Percentiles rank a stretch among this genome's conserved stretches.
These are phyloP conservation scores for Clavulina sp. DNA, from an alignment of 768 basidiomycete genomes.

Conservation along the genomic window DNA sequence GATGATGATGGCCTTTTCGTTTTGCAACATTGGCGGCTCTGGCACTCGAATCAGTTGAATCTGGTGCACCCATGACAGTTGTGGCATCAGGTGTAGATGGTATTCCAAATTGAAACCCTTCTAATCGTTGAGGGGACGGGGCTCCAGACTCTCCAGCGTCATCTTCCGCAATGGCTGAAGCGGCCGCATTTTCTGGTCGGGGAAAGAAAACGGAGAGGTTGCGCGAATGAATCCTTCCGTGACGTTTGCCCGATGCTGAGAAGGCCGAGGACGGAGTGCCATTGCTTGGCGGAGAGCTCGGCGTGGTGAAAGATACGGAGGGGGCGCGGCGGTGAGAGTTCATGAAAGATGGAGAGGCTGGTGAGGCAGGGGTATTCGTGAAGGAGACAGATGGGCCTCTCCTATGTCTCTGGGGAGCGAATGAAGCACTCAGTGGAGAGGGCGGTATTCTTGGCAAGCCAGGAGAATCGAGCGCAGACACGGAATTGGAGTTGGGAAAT, in stretches of 20 bases:
- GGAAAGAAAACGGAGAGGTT: constrained; percentile 90
- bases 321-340: background rate
- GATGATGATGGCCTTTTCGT: constrained; percentile 71
- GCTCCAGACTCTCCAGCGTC: constrained; percentile 37
- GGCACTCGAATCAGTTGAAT: background rate
- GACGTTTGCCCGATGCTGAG: constrained; percentile 15
- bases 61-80: background rate
- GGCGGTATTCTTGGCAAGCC: background rate
- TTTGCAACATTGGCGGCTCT: constrained; percentile 16
- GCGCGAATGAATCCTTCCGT: constrained; percentile 69
- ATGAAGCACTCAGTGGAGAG: background rate
- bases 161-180: constrained; percentile 45
- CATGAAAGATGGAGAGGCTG: background rate
- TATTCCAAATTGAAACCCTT: background rate
- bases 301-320: background rate
- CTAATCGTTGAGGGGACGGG: background rate
- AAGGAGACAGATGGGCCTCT: no score
- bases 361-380: background rate
- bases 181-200: constrained; percentile 41
- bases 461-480: no score
- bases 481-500: background rate
- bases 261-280: background rate
- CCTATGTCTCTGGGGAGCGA: background rate
- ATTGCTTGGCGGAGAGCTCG: background rate
- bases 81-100: background rate